Base-by-base conservation (phyloP, 2,329 filamentous ascomycete species). In the Arthrobotrys megalospora region DNA sequence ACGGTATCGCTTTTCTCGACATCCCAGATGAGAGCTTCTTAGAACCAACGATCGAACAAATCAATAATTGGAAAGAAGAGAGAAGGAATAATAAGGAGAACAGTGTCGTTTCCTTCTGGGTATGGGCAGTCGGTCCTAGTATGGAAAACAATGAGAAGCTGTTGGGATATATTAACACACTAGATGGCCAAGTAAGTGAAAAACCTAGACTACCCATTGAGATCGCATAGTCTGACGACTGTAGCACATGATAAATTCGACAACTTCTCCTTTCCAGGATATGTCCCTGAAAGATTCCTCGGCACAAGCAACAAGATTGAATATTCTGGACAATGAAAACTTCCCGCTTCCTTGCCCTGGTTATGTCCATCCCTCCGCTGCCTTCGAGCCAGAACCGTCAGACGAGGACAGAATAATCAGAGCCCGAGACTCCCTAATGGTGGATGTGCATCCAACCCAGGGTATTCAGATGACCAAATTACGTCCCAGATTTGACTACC, bases 1-100 rank as follows among this genome's bases (percentile, higher is more conserved):
- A 87, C 69, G 94, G 93, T 1, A 87, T 97, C 80, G 91, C 92
- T 7, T 87, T 99, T 6, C 86, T 96, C 47, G 94, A 98, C 81
- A 84, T 99, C 6, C 93, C 93, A 0, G 88, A 90, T 12, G 79
- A 83, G 0, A 89, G 90, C 6, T 94, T 96, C 82, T 85, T 77
- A 16, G 73, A 71, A 19, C 28, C 73, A 6, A 77, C 73, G 28
- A 66, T 98, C 28, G 89, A 91, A 11, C 85, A 88, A 5, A 87
- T 97, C 65, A 81, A 97, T 50, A 85, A 86, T 41, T 89, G 93
- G 36, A 87, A 90, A 2, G 95, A 97, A 83, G 90, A 85, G 87
- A 16, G 88, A 89, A 43, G 81, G 86, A 10, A 85, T 89, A 34
- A 85, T 96, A 38, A 93, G 93, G 87, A 76, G n/a, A 86, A 86